These are phyloP conservation scores for Lipomyces yamanashiensis DNA, from an alignment of 805 yeast genomes.

Conservation along the genomic window DNA sequence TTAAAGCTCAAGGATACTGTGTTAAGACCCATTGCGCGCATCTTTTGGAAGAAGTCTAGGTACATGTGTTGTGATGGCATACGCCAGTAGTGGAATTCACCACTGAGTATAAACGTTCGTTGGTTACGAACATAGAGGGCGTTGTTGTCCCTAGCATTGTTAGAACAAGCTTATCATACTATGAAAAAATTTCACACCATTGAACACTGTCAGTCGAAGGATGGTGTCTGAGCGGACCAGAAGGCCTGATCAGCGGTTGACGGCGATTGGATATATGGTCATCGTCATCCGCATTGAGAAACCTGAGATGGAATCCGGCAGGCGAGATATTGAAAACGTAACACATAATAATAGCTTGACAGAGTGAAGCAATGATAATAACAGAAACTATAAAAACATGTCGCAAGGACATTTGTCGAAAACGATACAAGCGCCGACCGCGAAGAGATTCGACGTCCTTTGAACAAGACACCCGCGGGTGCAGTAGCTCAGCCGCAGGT, in stretches of 20 bases:
- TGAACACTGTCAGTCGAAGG: constrained; percentile 5
- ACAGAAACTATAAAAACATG: not conserved
- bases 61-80: constrained; percentile 26
- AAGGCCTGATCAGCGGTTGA: not conserved
- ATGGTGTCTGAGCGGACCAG: constrained; percentile 1
- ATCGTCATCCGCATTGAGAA: not conserved
- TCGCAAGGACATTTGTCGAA: not conserved
- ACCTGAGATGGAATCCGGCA: not conserved
- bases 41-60: constrained; percentile 29
- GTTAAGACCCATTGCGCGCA: constrained; percentile 31
- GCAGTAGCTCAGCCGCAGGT: not conserved
- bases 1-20: constrained; percentile 26
- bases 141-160: constrained; percentile 23
- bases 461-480: not conserved
- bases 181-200: not conserved
- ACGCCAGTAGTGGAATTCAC: constrained; percentile 33
- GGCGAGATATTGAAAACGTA: not conserved
- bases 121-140: constrained; percentile 10
- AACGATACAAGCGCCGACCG: not conserved
- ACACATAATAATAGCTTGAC: not conserved
- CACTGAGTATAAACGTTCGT: constrained; percentile 24
- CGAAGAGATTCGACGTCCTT: not conserved
- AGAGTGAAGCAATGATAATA: not conserved
- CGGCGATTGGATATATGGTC: not conserved
- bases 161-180: not conserved